Base-by-base conservation (phyloP, 2,329 filamentous ascomycete genomes). In the Ilyonectria mors-panacis region DNA sequence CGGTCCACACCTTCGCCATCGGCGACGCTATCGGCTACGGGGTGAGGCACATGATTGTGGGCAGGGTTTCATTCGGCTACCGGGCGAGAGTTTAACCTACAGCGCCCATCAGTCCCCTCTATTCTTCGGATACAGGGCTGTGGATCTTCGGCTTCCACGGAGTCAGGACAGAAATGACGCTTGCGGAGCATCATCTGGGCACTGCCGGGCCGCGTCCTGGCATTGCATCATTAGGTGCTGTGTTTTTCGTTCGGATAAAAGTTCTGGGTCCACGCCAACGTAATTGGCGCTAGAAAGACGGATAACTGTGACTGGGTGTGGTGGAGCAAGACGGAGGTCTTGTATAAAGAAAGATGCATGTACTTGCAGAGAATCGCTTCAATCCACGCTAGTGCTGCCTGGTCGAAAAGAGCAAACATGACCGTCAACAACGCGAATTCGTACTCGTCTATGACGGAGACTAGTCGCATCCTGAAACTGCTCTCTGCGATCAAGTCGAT, bases 401-500 rank as follows among this genome's bases (percentile, higher is more conserved):
- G 47, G 21, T 15, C 26, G 17, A 57, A 45, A 30, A 47, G 42
- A 13, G 48, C 37, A 39, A 57, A 39, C 33, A 63, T 63, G 74
- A 65, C 56, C 12, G 57, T 48, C 54, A 68, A 39, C 57, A 58
- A 21, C 54, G 23, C 47, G 8, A 56, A 57, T 23, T 53, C 56
- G 13, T 76, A 76, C 35, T 76, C 74, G 21, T 70, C 74, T 1
- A 17, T 66, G 13, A 56, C 66, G 37, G 74, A 76, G 60, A 70
- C 70, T 17, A 65, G 63, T 17, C 65, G 70, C 19, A 73, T 77
- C 39, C 58, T 77, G 28, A 57, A 70, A 19, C 66, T 67, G 45
- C 56, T 76, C 56, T 76, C 6, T 69, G 65, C 54, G 28, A 51
- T 15, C 67, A 75, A 19, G 72, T 81, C 17, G 76, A 81, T 30